Base-by-base conservation (phyloP, 169 alveolate genomes). In the Plasmodium reichenowi region DNA sequence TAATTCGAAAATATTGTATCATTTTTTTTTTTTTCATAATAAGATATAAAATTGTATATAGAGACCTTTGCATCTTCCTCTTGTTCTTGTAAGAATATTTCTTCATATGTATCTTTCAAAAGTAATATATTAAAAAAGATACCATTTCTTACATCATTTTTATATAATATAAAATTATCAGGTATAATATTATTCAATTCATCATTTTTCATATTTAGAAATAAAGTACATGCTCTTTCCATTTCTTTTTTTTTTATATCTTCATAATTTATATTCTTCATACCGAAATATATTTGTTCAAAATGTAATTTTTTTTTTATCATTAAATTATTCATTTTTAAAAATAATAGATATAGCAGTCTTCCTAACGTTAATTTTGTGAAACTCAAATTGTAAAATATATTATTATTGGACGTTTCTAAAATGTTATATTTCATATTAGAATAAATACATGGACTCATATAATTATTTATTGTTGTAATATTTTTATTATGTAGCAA, bases 221-320 rank as follows among this genome's bases (percentile, higher is more conserved):
- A 50, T 38, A 83, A 56, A 3, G 15, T 45, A 52, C 91, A 83
- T 22, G 91, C 91, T 68, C 52, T 83, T 83, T 70, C 17, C 64
- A 83, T 59, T 70, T 83, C 91, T 13, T 63, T 70, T 45, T 83
- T 83, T 83, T 43, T 73, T 10, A 83, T 70, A 58, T 70, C 74
- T n/a, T 83, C 32, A 58, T 83, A 68, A 13, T 60, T 60, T 59
- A 72, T 38, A 9, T 62, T 60, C 43, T 83, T 83, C 9, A 83
- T 83, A n/a, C 91, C 91, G 22, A 68, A 70, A 83, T 63, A 83
- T 73, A 83, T 83, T 13, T 83, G 86, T 7, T 62, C 86, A 83
- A 22, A 73, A 59, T 15, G 22, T 52, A 83, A 72, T 12, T 83
- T 50, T 24, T 63, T 67, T 58, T 63, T 83, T 24, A 60, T 38